These are phyloP conservation scores for Colletotrichum tropicicola DNA, from an alignment of 2,329 filamentous ascomycete genomes.

Conservation along the genomic window DNA sequence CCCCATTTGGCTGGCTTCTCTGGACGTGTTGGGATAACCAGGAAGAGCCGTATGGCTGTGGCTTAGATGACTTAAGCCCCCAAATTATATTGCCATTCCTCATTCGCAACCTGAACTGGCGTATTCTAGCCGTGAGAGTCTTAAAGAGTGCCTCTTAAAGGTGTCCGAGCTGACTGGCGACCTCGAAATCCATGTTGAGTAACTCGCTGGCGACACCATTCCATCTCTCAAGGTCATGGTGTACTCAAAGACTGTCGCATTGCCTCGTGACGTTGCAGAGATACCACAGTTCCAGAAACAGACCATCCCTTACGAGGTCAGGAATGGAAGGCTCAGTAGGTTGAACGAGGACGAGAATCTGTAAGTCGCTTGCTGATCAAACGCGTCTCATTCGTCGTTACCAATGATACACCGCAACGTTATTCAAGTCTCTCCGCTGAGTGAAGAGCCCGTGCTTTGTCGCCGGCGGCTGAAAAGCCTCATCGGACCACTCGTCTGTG, in stretches of 20 bases:
- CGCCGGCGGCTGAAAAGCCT: constrained; percentile 11
- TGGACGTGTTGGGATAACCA: constrained; percentile 2
- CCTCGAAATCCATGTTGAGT: neutral
- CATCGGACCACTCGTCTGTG: constrained; percentile 1
- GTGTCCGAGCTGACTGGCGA: neutral
- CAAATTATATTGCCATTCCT: neutral
- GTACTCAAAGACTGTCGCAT: neutral
- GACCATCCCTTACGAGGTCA: neutral
- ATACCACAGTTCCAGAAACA: neutral
- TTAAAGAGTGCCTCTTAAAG: neutral
- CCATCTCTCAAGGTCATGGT: constrained; percentile 6
- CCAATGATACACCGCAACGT: no score
- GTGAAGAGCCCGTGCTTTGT: constrained; percentile 2
- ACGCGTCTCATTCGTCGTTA: no score
- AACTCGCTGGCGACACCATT: neutral
- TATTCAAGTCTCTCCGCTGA: neutral
- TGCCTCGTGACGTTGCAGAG: neutral
- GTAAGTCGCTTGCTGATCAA: neutral
- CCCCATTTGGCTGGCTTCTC: neutral
- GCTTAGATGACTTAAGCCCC: neutral
- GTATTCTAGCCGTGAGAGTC: neutral
- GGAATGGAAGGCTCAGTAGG: neutral
- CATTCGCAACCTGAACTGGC: neutral
- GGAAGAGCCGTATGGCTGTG: neutral
- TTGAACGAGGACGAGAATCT: neutral